These are phyloP conservation scores for Salicornia ramosissima DNA, from an alignment of 148 eudicot species.

Conservation along the genomic window DNA sequence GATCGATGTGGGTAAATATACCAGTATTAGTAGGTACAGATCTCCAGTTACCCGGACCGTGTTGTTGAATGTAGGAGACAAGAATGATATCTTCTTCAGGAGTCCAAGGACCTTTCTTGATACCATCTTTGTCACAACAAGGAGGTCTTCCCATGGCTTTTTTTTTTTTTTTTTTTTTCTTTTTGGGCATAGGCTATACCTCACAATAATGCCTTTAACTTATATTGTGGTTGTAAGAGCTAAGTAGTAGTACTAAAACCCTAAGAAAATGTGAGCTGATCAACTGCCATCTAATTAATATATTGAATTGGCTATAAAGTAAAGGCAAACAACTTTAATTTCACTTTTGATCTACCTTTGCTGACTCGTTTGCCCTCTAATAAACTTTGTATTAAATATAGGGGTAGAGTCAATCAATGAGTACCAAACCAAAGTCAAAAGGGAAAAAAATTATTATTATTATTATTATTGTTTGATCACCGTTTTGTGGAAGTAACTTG, in stretches of 20 bases:
- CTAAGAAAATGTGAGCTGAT: conserved; percentile 13
- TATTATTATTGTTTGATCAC: conserved; percentile 9
- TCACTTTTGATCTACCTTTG: conserved; percentile 19
- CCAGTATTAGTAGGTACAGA: conserved; percentile 67
- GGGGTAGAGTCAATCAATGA: conserved; percentile 20
- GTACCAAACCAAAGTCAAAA: conserved; percentile 13
- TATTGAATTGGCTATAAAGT: conserved; percentile 10
- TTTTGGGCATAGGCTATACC: background rate
- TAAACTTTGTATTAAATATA: conserved; percentile 17
- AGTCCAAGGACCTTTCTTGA: conserved; percentile 82
- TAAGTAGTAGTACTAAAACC: no score
- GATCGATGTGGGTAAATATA: conserved; percentile 7
- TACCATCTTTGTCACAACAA: conserved; percentile 65
- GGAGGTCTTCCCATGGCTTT: conserved; percentile 60
- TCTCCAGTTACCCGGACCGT: conserved; percentile 77
- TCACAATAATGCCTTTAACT: background rate
- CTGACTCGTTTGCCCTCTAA: conserved; percentile 15
- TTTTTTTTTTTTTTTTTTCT: no score
- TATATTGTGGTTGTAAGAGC: background rate
- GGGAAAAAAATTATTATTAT: conserved; percentile 2
- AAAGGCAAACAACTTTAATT: conserved; percentile 16
- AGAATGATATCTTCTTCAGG: conserved; percentile 73
- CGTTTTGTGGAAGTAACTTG: no score
- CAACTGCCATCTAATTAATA: conserved; percentile 13
- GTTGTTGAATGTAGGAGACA: conserved; percentile 64